Conservation (phyloP, 805 yeast species). For the Barnettozyma populi region DNA sequence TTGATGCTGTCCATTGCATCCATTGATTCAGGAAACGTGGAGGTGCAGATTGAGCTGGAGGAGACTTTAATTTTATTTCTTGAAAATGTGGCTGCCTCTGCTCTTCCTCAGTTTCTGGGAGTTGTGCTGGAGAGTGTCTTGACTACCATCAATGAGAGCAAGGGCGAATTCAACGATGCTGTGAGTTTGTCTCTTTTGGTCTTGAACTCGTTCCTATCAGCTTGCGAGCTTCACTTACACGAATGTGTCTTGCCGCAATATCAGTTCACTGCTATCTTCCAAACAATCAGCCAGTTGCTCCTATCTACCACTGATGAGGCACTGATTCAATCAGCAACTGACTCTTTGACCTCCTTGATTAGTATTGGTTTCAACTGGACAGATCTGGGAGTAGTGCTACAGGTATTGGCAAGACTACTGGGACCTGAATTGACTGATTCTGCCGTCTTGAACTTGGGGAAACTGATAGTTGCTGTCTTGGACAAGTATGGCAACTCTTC, state of each 20-base stretch:
- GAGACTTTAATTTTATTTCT: slow-evolving; percentile 63
- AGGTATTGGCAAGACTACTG: slow-evolving; percentile 61
- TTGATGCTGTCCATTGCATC: slow-evolving; percentile 60
- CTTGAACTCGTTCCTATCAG: neutral
- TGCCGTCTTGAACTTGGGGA: slow-evolving; percentile 75
- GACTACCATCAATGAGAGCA: slow-evolving; percentile 27
- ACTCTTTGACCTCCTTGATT: neutral
- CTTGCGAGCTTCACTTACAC: slow-evolving; percentile 19
- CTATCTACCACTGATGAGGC: slow-evolving; percentile 50
- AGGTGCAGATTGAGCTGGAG: slow-evolving; percentile 57
- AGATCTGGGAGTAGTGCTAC: slow-evolving; percentile 38
- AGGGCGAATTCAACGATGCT: slow-evolving; percentile 1
- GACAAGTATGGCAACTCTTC: slow-evolving; percentile 33
- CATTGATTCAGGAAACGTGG: slow-evolving; percentile 70
- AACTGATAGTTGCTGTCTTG: slow-evolving; percentile 54
- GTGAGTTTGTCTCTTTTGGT: slow-evolving; percentile 1
- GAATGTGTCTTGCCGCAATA: neutral
- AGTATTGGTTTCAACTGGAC: slow-evolving; percentile 6
- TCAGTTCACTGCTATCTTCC: slow-evolving; percentile 36
- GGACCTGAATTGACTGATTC: slow-evolving; percentile 69
- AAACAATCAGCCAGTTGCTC: slow-evolving; percentile 30
- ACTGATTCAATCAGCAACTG: slow-evolving; percentile 1
- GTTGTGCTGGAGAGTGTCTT: slow-evolving; percentile 48
- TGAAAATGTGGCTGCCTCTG: slow-evolving; percentile 36
- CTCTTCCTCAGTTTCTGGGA: slow-evolving; percentile 43